Percentiles rank a stretch among this genome's conserved stretches.
These are phyloP conservation scores for Diaporthe humulicola DNA, from an alignment of 2,329 filamentous ascomycete genomes.

Conservation along the genomic window DNA sequence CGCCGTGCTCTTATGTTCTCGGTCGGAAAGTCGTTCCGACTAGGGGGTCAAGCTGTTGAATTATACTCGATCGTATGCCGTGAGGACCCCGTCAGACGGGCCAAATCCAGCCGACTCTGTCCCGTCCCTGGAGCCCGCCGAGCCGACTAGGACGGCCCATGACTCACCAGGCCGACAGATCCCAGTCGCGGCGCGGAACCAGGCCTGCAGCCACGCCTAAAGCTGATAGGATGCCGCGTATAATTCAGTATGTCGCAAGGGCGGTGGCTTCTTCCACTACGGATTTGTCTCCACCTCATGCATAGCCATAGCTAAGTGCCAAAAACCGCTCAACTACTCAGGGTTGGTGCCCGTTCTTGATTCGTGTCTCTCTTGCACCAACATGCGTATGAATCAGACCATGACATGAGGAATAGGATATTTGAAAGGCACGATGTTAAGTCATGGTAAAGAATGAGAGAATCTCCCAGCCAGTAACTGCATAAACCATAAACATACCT, in stretches of 20 bases:
- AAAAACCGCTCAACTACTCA: neutral
- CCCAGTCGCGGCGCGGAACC: neutral
- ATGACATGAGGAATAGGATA: neutral
- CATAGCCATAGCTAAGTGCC: neutral
- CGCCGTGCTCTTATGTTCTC: neutral
- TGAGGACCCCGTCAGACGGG: neutral
- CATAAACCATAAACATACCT: too few relatives aligned
- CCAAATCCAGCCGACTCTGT: neutral
- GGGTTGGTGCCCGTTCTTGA: neutral
- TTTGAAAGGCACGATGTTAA: neutral
- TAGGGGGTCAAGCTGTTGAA: neutral
- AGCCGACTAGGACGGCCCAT: neutral
- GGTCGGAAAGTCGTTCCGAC: neutral
- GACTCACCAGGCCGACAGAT: conserved; percentile 10
- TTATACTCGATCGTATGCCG: neutral
- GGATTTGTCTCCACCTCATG: neutral
- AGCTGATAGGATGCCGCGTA: neutral
- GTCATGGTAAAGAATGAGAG: neutral
- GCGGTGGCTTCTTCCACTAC: neutral
- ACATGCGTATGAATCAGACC: too few relatives aligned
- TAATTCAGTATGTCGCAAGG: neutral
- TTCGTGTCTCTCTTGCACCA: neutral
- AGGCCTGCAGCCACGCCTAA: neutral
- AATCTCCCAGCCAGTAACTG: neutral
- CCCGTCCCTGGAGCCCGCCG: conserved; percentile 7